Percentiles rank a stretch among this genome's conserved stretches.
These are phyloP conservation scores for Noccaea bulbosa DNA, from an alignment of 345 rosid genomes.

Conservation along the genomic window DNA sequence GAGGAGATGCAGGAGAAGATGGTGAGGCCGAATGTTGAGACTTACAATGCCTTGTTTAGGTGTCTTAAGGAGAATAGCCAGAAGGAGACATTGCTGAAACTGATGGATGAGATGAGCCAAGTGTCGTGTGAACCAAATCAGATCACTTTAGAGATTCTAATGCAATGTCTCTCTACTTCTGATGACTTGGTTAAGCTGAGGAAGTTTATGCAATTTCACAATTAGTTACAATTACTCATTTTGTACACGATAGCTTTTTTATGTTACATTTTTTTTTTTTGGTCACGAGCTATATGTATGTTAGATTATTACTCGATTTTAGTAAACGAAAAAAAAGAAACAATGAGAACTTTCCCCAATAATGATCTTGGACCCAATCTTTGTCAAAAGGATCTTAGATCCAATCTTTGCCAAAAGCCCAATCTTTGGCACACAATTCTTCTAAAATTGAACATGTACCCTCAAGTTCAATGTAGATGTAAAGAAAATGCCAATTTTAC, in stretches of 20 bases:
- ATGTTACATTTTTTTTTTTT: not conserved
- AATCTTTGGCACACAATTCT: too few species aligned
- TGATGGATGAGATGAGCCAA: constrained; percentile 73
- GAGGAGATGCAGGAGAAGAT: constrained; percentile 64
- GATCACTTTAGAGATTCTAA: constrained; percentile 68
- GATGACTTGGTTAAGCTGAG: constrained; percentile 60
- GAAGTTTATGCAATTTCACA: constrained; percentile 43
- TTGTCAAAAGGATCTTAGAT: too few species aligned
- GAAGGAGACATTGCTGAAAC: constrained; percentile 52
- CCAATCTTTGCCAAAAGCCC: too few species aligned
- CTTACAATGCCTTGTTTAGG: constrained; percentile 72
- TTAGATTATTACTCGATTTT: not conserved
- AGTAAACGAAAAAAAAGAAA: not conserved
- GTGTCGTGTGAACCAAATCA: constrained; percentile 71
- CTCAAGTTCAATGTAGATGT: too few species aligned
- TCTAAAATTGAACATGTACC: too few species aligned
- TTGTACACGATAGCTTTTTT: not conserved
- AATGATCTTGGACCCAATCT: too few species aligned
- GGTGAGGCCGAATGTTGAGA: constrained; percentile 64
- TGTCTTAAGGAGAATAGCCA: constrained; percentile 59
- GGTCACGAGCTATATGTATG: too few species aligned
- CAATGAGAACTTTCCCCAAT: too few species aligned
- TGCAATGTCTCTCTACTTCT: constrained; percentile 66
- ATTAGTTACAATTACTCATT: too few species aligned
- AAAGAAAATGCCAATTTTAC: too few species aligned